Evolutionary conservation across 1,284 basidiomycete species (phyloP).

Genomic region (Kwoniella shivajii): DNA sequence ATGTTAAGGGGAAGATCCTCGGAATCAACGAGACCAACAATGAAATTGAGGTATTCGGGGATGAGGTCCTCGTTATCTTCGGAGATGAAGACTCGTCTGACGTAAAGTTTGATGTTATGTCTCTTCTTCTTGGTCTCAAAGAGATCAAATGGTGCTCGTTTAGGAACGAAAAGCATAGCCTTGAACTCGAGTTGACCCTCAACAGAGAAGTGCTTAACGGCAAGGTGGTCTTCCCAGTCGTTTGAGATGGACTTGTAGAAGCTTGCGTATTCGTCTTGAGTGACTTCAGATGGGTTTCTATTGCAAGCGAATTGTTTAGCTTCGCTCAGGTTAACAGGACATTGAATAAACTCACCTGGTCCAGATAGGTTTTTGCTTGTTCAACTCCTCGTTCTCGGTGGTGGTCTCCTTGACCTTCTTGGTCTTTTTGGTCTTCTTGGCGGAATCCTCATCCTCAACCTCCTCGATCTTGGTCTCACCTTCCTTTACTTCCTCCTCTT

Average conservation of each 20-base stretch:
- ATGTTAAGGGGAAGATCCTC: slow-evolving; percentile 99
- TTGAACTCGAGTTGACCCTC: slow-evolving; percentile 99
- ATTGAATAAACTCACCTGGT: slow-evolving; percentile 60
- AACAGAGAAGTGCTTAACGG: slow-evolving; percentile 99
- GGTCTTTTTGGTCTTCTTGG: slow-evolving; percentile 82
- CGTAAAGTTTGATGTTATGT: slow-evolving; percentile 99
- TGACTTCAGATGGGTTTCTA: slow-evolving; percentile 91
- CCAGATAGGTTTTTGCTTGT: slow-evolving; percentile 99
- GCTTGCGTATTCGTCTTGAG: slow-evolving; percentile 85
- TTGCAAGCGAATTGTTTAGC: slow-evolving; percentile 1
- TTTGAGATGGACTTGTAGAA: slow-evolving; percentile 99
- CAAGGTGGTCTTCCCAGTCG: slow-evolving; percentile 99
- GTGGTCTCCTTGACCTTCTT: slow-evolving; percentile 95
- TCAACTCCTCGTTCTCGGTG: slow-evolving; percentile 94
- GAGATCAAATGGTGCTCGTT: slow-evolving; percentile 97
- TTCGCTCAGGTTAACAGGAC: no score
- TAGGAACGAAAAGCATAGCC: slow-evolving; percentile 96
- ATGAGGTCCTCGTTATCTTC: slow-evolving; percentile 99
- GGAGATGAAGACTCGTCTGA: slow-evolving; percentile 99
- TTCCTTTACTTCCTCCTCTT: slow-evolving; percentile 63
- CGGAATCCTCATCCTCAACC: slow-evolving; percentile 71
- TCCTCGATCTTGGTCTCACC: slow-evolving; percentile 73
- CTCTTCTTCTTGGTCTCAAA: slow-evolving; percentile 99
- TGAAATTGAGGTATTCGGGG: slow-evolving; percentile 99
- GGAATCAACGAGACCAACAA: slow-evolving; percentile 99